These are phyloP conservation scores for Phlebopus sp. DNA, from an alignment of 1,284 basidiomycete species.

Conservation along the genomic window DNA sequence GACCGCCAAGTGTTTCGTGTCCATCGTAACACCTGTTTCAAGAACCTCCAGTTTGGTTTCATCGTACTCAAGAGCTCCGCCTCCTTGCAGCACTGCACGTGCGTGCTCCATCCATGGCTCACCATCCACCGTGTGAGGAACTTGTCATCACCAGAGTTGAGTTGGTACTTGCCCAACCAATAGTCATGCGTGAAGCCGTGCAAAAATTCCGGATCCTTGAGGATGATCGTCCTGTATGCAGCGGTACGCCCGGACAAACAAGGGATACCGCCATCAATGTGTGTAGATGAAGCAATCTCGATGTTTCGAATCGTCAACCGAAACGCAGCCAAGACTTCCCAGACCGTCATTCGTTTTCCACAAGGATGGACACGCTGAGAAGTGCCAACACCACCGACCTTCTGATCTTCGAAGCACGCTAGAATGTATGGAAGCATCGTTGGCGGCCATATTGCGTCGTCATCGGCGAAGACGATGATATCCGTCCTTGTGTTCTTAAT, in stretches of 20 bases:
- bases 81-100: conserved; percentile 88
- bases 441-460: conserved; percentile 93
- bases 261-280: conserved; percentile 89
- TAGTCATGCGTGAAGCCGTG: conserved; percentile 92
- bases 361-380: conserved; percentile 84
- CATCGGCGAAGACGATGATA: conserved; percentile 94
- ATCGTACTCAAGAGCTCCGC: conserved; percentile 89
- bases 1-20: conserved; percentile 92
- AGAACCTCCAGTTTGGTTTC: conserved; percentile 94
- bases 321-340: conserved; percentile 92
- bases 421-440: conserved; percentile 82
- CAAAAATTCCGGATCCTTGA: conserved; percentile 90
- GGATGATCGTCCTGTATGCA: conserved; percentile 87
- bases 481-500: conserved; percentile 88
- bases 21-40: conserved; percentile 91
- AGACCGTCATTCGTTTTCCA: conserved; percentile 80
- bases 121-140: conserved; percentile 97
- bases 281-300: conserved; percentile 83
- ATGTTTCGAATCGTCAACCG: conserved; percentile 90
- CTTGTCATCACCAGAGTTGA: conserved; percentile 92
- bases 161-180: conserved; percentile 89
- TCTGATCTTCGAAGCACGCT: conserved; percentile 92
- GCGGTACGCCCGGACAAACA: conserved; percentile 91
- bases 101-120: conserved; percentile 89
- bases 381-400: conserved; percentile 88